phyloP scores from a whole-genome alignment of 805 yeast species.

The Candida loeiensis region DNA sequence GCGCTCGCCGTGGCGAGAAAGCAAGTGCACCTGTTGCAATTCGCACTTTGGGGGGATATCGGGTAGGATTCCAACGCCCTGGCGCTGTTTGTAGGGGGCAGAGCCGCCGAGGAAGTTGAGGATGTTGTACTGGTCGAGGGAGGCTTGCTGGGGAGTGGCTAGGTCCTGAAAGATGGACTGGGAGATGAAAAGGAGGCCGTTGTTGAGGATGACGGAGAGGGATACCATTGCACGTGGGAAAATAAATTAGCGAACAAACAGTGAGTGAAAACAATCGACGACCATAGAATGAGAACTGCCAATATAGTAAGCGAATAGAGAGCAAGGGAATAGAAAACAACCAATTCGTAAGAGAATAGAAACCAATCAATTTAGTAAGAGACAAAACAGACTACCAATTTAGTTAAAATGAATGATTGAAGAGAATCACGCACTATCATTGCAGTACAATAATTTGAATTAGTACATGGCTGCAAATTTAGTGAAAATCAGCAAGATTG shows the following conservation, averaged over 20 bases:
- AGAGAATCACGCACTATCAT: too few relatives aligned
- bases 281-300: too few relatives aligned
- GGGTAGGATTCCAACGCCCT: conserved; percentile 24
- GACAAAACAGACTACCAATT: too few relatives aligned
- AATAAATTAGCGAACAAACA: neutral
- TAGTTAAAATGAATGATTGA: too few relatives aligned
- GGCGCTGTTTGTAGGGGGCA: conserved; percentile 25
- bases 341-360: too few relatives aligned
- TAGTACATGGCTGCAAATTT: too few relatives aligned
- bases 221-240: conserved; percentile 16
- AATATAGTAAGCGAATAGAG: too few relatives aligned
- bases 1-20: conserved; percentile 79
- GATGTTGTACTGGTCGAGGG: conserved; percentile 24
- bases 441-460: too few relatives aligned
- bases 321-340: too few relatives aligned
- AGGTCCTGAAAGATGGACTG: conserved; percentile 20
- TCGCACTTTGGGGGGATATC: conserved; percentile 40
- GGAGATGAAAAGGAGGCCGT: conserved; percentile 23
- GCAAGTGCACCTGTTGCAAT: conserved; percentile 64
- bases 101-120: conserved; percentile 25
- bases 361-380: too few relatives aligned
- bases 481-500: too few relatives aligned
- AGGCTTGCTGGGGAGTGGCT: conserved; percentile 26
- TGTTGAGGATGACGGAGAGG: conserved; percentile 19
- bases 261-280: too few relatives aligned